Percentiles rank a stretch among this genome's conserved stretches.
Evolutionary conservation across 148 eudicot genomes (phyloP).

Genomic region (Cornus controversa): DNA sequence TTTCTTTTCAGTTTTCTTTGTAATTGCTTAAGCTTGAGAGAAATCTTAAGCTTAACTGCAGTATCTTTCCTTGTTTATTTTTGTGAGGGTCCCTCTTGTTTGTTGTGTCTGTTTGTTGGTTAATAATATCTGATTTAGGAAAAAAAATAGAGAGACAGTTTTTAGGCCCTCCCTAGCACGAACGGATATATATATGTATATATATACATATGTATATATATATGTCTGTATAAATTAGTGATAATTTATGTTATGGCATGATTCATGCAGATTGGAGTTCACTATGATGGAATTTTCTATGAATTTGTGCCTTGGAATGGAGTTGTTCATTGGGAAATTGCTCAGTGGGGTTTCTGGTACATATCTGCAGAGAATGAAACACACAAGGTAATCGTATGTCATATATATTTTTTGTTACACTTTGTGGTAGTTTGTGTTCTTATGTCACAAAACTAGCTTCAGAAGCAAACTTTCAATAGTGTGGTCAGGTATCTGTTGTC

Average conservation of each 20-base stretch:
- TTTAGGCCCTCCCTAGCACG: neutral
- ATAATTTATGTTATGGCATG: slow-evolving; percentile 2
- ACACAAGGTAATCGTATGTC: slow-evolving; percentile 43
- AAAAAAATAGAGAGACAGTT: neutral
- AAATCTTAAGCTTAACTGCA: no score
- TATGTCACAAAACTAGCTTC: neutral
- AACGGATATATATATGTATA: neutral
- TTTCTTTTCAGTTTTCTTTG: no score
- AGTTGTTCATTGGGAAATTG: slow-evolving; percentile 70
- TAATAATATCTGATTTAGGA: no score
- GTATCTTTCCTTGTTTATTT: no score
- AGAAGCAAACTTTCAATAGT: neutral
- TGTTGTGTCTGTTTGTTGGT: no score
- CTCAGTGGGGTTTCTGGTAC: slow-evolving; percentile 79
- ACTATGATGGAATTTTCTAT: slow-evolving; percentile 74
- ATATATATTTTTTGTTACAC: neutral
- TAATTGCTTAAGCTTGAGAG: no score
- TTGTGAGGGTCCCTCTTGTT: no score
- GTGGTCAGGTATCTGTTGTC: neutral
- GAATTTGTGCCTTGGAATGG: slow-evolving; percentile 99
- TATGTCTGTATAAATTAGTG: neutral
- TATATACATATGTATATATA: neutral
- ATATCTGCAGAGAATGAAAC: slow-evolving; percentile 70
- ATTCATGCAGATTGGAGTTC: slow-evolving; percentile 72
- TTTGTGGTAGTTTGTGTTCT: neutral